These are phyloP conservation scores for Pezicula radicicola DNA, from an alignment of 2,329 filamentous ascomycete species.

Conservation along the genomic window DNA sequence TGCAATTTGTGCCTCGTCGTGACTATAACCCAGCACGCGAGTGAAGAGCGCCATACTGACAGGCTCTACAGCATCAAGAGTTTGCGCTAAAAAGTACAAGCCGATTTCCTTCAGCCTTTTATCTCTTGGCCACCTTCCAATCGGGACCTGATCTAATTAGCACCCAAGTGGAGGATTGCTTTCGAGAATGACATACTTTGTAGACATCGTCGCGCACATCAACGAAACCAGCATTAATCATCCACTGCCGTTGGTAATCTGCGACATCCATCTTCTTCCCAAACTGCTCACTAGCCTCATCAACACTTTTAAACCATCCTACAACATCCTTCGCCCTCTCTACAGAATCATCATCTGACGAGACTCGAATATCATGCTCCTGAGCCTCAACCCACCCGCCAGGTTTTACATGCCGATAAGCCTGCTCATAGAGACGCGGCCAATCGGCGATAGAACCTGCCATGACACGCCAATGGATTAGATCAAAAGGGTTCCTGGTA, in stretches of 20 bases:
- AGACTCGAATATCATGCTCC: constrained; percentile 3
- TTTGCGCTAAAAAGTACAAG: constrained; percentile 3
- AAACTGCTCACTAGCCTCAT: constrained; percentile 1
- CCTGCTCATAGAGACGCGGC: constrained; percentile 2
- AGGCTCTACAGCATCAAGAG: constrained; percentile 4
- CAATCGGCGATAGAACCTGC: constrained; percentile 2
- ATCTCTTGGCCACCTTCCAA: constrained; percentile 36
- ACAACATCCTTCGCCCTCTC: constrained; percentile 2
- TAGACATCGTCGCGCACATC: constrained; percentile 25
- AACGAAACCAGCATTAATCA: constrained; percentile 35
- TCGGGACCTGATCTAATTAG: constrained; percentile 19
- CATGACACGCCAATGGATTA: constrained; percentile 26
- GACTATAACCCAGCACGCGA: constrained; percentile 1
- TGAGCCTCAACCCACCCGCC: constrained; percentile 10
- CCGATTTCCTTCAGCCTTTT: constrained; percentile 34
- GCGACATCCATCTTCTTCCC: constrained; percentile 6
- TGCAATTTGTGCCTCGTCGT: constrained; percentile 1
- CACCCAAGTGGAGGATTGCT: not conserved
- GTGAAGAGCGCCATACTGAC: constrained; percentile 7
- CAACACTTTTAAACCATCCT: constrained; percentile 4
- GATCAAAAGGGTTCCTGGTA: constrained; percentile 29
- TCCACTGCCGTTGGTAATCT: constrained; percentile 9
- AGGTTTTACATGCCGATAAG: constrained; percentile 6
- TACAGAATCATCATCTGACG: constrained; percentile 7
- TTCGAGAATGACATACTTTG: not conserved